These are phyloP conservation scores for Aurantiochytrium sp. DNA, from an alignment of 108 stramenopile species.

Conservation along the genomic window DNA sequence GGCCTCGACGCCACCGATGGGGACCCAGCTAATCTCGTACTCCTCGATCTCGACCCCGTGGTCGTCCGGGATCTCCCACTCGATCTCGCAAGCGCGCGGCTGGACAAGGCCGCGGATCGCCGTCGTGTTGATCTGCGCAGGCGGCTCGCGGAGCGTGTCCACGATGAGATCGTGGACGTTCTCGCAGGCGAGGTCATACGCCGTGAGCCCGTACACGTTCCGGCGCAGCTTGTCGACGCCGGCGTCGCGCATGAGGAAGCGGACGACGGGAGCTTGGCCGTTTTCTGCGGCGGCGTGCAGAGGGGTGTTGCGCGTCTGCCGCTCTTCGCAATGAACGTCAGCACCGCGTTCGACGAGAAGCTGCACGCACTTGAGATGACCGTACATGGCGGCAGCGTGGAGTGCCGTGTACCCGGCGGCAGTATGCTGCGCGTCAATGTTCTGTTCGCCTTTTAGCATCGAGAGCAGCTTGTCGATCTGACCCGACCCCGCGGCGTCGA, in stretches of 20 bases:
- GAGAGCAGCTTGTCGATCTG: neutral
- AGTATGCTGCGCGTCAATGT: neutral
- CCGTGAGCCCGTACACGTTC: neutral
- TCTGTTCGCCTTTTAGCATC: neutral
- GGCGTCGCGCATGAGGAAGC: neutral
- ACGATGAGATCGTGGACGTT: neutral
- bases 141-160: constrained; percentile 4
- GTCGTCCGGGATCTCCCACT: constrained; percentile 24
- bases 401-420: neutral
- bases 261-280: neutral
- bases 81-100: neutral
- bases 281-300: constrained; percentile 19
- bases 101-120: neutral
- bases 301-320: neutral
- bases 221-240: neutral
- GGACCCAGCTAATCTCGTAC: neutral
- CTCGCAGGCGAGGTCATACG: neutral
- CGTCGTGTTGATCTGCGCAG: neutral
- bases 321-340: neutral
- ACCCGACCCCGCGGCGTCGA: neutral
- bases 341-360: neutral
- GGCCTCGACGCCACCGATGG: neutral
- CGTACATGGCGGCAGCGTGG: neutral
- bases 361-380: neutral
- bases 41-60: neutral